A percentile compares a stretch with the other conserved stretches of the same genome.
phyloP scores from a whole-genome alignment of 1,284 basidiomycete genomes.

The Cutaneotrichosporon dermatis region DNA sequence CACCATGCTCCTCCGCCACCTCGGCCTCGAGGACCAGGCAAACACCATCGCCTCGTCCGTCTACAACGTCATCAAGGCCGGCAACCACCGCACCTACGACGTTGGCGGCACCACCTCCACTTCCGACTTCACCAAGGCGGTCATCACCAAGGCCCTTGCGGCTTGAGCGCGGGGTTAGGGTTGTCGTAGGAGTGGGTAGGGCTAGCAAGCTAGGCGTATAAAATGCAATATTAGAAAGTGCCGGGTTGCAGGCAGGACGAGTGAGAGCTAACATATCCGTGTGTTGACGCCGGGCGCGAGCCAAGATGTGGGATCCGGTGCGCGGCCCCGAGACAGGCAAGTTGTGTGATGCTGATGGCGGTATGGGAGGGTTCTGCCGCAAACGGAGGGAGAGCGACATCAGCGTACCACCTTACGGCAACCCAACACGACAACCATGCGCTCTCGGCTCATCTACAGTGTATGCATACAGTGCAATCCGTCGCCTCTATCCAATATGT shows the following conservation, averaged over 20 bases:
- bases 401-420: no score
- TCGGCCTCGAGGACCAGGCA: slow-evolving; percentile 90
- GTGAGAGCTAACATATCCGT: background rate
- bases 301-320: background rate
- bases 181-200: background rate
- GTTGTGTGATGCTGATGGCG: no score
- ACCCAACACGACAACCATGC: no score
- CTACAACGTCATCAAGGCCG: slow-evolving; percentile 86
- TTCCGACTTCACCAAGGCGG: slow-evolving; percentile 83
- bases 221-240: slow-evolving; percentile 1
- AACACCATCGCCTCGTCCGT: slow-evolving; percentile 91
- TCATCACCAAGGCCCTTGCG: slow-evolving; percentile 57
- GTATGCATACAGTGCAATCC: background rate
- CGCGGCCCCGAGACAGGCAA: no score
- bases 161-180: slow-evolving; percentile 4
- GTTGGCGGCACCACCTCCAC: slow-evolving; percentile 88
- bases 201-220: background rate
- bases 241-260: background rate
- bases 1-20: slow-evolving; percentile 98
- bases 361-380: no score
- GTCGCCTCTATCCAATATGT: background rate
- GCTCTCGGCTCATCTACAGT: background rate
- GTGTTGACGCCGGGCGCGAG: no score
- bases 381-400: no score
- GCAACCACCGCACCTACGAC: slow-evolving; percentile 88